Percentiles rank a stretch among this genome's conserved stretches.
phyloP scores from a whole-genome alignment of 192 early-diverging fungal genomes.

The Anaeromyces robustus region DNA sequence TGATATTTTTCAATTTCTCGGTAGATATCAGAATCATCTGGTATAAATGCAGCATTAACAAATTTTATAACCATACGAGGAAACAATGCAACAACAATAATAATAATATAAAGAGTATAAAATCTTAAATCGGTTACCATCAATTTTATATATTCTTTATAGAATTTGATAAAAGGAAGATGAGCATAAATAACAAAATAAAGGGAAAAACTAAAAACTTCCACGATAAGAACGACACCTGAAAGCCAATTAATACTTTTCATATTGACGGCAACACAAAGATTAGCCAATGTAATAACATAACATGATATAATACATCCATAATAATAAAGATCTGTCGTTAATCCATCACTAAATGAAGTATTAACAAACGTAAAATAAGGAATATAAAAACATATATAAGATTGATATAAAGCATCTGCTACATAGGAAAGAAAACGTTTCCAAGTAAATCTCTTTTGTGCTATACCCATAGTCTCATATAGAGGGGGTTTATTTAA shows the following conservation, averaged over 20 bases:
- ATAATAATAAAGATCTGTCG: constrained; percentile 46
- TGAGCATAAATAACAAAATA: constrained; percentile 54
- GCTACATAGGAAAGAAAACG: constrained; percentile 36
- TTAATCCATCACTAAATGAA: constrained; percentile 27
- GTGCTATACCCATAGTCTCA: neutral
- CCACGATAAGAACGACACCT: constrained; percentile 37
- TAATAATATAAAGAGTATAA: constrained; percentile 53
- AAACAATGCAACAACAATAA: constrained; percentile 50
- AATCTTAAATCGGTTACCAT: constrained; percentile 34
- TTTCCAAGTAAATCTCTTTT: neutral
- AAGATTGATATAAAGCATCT: constrained; percentile 86
- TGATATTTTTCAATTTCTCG: constrained; percentile 30
- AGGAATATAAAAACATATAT: constrained; percentile 62
- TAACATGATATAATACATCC: constrained; percentile 63
- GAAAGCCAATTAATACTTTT: constrained; percentile 77
- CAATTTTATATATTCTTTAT: constrained; percentile 50
- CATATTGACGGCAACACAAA: constrained; percentile 59
- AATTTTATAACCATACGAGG: constrained; percentile 53
- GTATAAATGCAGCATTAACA: constrained; percentile 42
- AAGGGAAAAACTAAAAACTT: constrained; percentile 44
- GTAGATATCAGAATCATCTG: constrained; percentile 45
- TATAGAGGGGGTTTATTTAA: neutral
- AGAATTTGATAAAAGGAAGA: constrained; percentile 36
- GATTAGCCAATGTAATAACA: constrained; percentile 69
- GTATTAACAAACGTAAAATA: constrained; percentile 38